Evolutionary conservation across 768 basidiomycete species (phyloP).

Genomic region (Suillus weaverae): DNA sequence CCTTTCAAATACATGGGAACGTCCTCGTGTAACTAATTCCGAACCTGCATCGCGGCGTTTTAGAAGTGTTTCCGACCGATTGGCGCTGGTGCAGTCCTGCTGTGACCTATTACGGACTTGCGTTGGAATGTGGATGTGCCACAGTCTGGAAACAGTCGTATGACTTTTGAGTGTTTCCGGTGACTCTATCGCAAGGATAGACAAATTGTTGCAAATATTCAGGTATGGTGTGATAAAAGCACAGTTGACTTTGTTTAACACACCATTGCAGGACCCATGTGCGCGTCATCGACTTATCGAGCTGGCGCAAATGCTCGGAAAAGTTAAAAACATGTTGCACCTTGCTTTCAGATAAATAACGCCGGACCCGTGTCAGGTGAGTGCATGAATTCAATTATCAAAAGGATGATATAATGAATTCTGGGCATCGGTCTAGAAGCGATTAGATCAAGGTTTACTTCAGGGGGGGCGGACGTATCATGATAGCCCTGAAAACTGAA

Average conservation of each 20-base stretch:
- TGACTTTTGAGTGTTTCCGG: constrained; percentile 35
- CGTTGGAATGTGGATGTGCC: constrained; percentile 22
- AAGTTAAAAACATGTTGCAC: constrained; percentile 18
- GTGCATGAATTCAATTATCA: constrained; percentile 19
- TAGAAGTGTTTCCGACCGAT: constrained; percentile 27
- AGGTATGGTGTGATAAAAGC: constrained; percentile 29
- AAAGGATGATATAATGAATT: constrained; percentile 16
- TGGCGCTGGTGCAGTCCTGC: constrained; percentile 28
- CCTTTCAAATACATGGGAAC: constrained; percentile 20
- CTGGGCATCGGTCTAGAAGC: constrained; percentile 34
- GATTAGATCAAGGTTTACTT: constrained; percentile 34
- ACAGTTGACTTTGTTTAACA: constrained; percentile 10
- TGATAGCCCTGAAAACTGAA: constrained; percentile 32
- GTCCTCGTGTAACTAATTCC: constrained; percentile 21
- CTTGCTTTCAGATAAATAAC: constrained; percentile 39
- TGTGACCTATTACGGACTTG: constrained; percentile 27
- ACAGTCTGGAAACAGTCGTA: constrained; percentile 18
- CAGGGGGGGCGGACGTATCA: constrained; percentile 33
- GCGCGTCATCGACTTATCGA: constrained; percentile 13
- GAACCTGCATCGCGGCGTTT: constrained; percentile 37
- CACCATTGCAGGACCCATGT: constrained; percentile 26
- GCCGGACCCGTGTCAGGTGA: constrained; percentile 28
- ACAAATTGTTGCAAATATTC: constrained; percentile 22
- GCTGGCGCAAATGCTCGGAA: constrained; percentile 9
- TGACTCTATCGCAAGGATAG: constrained; percentile 28